Evolutionary conservation across 441 rosid species (phyloP), one percentile per base, ranked within the genome.

Genomic region (Jatropha podagrica): DNA sequence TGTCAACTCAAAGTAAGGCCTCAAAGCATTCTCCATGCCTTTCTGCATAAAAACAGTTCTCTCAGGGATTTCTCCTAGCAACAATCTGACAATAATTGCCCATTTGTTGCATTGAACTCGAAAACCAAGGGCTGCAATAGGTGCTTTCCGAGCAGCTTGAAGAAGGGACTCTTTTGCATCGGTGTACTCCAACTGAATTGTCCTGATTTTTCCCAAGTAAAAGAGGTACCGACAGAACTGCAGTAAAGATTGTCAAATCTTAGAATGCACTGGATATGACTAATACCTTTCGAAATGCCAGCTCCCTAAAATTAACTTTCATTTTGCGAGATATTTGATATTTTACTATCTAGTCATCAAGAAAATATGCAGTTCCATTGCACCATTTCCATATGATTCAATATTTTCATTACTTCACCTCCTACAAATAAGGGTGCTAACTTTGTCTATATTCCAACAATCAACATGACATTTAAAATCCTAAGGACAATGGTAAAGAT

Each of bases 1-100:
- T 56, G 96, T 89, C 79, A 91, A 84, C 84, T 91, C 96, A 82
- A 91, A 91, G 82, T 91, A 91, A 20, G 96, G 93, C 83, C 90
- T 86, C 88, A 91, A 78, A 71, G 93, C 92, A 58, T 82, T 89
- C 81, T 87, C 95, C 95, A 90, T 90, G 76, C 92, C 93, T 80
- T 87, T 86, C 82, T 87, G 95, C 91, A 87, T 88, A 48, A 90
- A 89, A 32, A 90, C 83, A 67, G 90, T 90, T 82, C 95, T 87
- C 85, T 90, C 90, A 1, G 91, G 92, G 68, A 89, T 90, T 80
- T 90, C 95, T 68, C 95, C 95, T 56, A 91, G 85, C 76, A 91
- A 76, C 52, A 89, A 74, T 66, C 96, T 87, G 65, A 89, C 92
- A 72, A 91, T 85, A 58, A 89, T 70, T 2, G 91, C 91, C 96